Base-by-base conservation (phyloP, 2,329 filamentous ascomycete species). In the Corinectria fuckeliana region DNA sequence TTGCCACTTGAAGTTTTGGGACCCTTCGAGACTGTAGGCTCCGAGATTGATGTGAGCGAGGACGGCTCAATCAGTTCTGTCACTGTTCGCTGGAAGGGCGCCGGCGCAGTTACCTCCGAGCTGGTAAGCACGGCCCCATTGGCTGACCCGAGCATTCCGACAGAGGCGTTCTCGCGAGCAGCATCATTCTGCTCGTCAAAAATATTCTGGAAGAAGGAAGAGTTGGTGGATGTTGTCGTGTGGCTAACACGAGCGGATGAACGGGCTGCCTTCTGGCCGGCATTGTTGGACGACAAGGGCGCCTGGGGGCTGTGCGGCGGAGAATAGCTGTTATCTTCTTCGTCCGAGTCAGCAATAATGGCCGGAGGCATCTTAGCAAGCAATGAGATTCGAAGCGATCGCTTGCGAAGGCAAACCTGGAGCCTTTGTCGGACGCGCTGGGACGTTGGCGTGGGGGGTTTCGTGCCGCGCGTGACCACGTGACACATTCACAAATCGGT, bases 151-250 rank as follows among this genome's bases (percentile, higher is more conserved):
- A 30, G 48, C 6, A 42, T 52, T 21, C 32, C 58, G 18, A 58
- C 63, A 50, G 62, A 57, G 18, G 58, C 57, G 42, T 68, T 62
- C 42, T 69, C 64, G 23, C 56, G 59, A 14, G 70, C 68, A 20
- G 74, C 73, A 30, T 73, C 71, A 36, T 76, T 75, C 64, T 84
- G 80, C 47, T 82, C 78, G 20, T 81, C 74, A 57, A 82, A 83
- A 9, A 84, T 67, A 49, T 72, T 75, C 45, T 77, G 77, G 61
- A 84, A 84, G 62, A 82, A 80, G 0, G 74, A 76, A 1, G 77
- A 75, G 57, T 84, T 80, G 1, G 82, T 84, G 14, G 81, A 84
- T 20, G 69, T 73, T 6, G 76, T 75, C 34, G 68, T 67, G 54
- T 68, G 65, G 56, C 72, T 73, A 64, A 61, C 60, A 52, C 55